Percentiles rank a stretch among this genome's conserved stretches.
Conservation (phyloP, 1,284 basidiomycete species). For the Cryptococcus sp. region DNA sequence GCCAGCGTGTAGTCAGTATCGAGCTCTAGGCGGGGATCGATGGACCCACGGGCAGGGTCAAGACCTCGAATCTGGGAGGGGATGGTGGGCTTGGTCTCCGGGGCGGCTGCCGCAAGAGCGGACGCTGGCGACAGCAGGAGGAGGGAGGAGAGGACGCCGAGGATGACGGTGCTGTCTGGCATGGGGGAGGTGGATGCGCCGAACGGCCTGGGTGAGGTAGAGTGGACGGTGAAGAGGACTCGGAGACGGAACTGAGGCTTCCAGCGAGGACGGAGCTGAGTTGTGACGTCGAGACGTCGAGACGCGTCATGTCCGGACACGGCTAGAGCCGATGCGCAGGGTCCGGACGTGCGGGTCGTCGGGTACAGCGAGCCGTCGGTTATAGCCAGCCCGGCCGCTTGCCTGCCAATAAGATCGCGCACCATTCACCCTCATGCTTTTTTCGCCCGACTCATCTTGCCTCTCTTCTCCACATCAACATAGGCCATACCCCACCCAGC, state of each 20-base stretch:
- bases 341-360: no score
- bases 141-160: conserved; percentile 1
- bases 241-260: no score
- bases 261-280: no score
- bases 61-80: conserved; percentile 25
- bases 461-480: background rate
- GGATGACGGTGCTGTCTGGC: background rate
- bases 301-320: background rate
- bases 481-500: background rate
- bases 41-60: conserved; percentile 25
- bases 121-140: conserved; percentile 1
- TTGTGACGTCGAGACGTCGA: background rate
- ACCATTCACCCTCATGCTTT: background rate
- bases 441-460: background rate
- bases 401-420: background rate
- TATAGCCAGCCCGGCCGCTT: no score
- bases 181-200: background rate
- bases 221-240: no score
- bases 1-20: background rate
- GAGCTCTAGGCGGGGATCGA: background rate
- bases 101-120: background rate
- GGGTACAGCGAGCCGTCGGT: no score
- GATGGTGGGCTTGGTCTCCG: conserved; percentile 13
- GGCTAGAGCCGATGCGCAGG: no score
- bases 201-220: background rate